phyloP scores from a whole-genome alignment of 1,139 yeast genomes.

The Lodderomyces margitis region DNA sequence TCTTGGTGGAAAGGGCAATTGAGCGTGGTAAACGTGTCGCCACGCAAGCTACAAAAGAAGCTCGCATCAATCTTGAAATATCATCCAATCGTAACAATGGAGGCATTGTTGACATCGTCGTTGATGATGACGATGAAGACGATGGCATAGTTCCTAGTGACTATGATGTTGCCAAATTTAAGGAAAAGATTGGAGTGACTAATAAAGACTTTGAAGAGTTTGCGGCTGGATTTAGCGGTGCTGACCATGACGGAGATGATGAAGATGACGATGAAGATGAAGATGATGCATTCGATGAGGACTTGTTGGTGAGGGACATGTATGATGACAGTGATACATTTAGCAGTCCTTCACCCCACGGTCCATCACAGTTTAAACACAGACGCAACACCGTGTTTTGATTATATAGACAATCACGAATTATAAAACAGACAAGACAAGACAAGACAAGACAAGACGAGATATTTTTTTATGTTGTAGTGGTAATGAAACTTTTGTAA shows the following conservation, averaged over 20 bases:
- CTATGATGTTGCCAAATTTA: slow-evolving; percentile 12
- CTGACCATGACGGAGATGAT: slow-evolving; percentile 10
- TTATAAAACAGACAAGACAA: neutral
- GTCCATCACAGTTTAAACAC: slow-evolving; percentile 2
- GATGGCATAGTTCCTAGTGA: slow-evolving; percentile 15
- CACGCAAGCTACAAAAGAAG: slow-evolving; percentile 6
- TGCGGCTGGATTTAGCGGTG: neutral
- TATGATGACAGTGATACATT: slow-evolving; percentile 17
- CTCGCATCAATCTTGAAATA: slow-evolving; percentile 1
- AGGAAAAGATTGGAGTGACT: slow-evolving; percentile 8
- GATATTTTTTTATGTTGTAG: too few species aligned
- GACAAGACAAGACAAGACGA: too few species aligned
- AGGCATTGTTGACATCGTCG: too few species aligned
- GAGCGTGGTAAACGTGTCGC: slow-evolving; percentile 43
- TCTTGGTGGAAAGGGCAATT: slow-evolving; percentile 63
- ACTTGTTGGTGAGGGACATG: slow-evolving; percentile 2
- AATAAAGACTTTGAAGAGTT: slow-evolving; percentile 9
- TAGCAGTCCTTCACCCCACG: neutral
- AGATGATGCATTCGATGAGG: slow-evolving; percentile 6
- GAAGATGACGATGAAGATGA: slow-evolving; percentile 15
- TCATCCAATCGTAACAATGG: neutral
- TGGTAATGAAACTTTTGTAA: too few species aligned
- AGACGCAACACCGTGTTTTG: slow-evolving; percentile 15
- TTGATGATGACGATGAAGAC: slow-evolving; percentile 15
- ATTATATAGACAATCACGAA: slow-evolving; percentile 1